These are phyloP conservation scores for Venturia effusa DNA, from an alignment of 2,329 filamentous ascomycete genomes.

Conservation along the genomic window DNA sequence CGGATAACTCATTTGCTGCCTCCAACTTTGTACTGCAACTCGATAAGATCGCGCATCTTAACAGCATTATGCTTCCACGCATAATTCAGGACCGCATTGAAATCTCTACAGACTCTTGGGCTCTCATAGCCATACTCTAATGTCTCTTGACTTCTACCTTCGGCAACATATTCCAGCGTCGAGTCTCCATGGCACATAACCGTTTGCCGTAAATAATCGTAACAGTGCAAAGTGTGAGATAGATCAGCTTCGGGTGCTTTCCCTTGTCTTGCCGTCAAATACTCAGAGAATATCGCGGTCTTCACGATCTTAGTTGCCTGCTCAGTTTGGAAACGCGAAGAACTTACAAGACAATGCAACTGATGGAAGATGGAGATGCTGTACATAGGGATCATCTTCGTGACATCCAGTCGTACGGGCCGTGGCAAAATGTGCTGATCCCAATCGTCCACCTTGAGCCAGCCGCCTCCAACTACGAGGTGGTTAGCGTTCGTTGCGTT, in stretches of 20 bases:
- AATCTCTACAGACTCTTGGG: background rate
- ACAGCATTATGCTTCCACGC: background rate
- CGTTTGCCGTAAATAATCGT: background rate
- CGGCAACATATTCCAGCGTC: background rate
- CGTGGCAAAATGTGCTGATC: background rate
- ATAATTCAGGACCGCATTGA: background rate
- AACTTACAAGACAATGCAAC: background rate
- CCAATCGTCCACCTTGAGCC: background rate
- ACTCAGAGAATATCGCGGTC: background rate
- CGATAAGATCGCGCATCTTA: background rate
- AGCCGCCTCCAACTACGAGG: background rate
- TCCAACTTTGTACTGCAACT: background rate
- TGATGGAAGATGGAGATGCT: background rate
- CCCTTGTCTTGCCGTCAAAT: background rate
- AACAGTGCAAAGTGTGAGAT: background rate
- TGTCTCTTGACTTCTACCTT: background rate
- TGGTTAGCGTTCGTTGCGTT: background rate
- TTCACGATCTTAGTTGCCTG: background rate
- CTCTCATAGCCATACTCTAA: background rate
- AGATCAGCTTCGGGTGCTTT: background rate
- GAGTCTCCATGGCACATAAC: background rate
- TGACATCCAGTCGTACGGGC: background rate
- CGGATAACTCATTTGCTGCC: background rate
- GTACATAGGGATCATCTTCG: background rate
- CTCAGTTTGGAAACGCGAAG: background rate